Conservation (phyloP, 2,329 filamentous ascomycete species). For the Calonectria pauciramosa region DNA sequence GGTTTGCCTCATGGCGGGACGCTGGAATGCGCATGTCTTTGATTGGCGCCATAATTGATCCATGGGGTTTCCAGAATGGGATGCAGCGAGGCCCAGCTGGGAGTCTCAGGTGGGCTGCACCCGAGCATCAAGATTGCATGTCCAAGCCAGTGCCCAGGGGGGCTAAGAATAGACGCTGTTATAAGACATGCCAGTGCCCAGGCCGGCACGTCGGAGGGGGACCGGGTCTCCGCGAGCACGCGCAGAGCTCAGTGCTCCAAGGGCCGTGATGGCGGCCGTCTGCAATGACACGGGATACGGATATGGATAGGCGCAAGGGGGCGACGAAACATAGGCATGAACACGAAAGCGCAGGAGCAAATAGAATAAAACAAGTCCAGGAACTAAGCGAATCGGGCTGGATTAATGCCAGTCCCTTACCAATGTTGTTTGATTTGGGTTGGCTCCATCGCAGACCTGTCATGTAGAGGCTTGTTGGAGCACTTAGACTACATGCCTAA, state of each 20-base stretch:
- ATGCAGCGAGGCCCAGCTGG: background rate
- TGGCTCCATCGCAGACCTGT: background rate
- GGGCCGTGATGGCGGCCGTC: background rate
- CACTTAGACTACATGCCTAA: background rate
- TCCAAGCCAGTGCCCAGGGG: background rate
- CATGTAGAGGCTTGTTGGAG: background rate
- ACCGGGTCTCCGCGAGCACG: background rate
- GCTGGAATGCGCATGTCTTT: background rate
- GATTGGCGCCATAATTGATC: conserved; percentile 9
- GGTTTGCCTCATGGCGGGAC: background rate
- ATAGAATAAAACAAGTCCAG: background rate
- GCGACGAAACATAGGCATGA: background rate
- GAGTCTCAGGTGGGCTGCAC: background rate
- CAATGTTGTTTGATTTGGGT: background rate
- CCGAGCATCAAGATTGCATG: background rate
- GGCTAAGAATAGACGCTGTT: conserved; percentile 4
- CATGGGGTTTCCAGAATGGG: conserved; percentile 3
- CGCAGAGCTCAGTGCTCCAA: background rate
- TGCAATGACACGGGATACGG: background rate
- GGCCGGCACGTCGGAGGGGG: background rate
- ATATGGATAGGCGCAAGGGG: background rate
- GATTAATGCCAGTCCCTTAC: background rate
- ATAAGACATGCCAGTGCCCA: conserved; percentile 2
- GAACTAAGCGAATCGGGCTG: background rate
- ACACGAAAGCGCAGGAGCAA: background rate